Conservation (phyloP, 768 basidiomycete genomes). For the Mycena polygramma region DNA sequence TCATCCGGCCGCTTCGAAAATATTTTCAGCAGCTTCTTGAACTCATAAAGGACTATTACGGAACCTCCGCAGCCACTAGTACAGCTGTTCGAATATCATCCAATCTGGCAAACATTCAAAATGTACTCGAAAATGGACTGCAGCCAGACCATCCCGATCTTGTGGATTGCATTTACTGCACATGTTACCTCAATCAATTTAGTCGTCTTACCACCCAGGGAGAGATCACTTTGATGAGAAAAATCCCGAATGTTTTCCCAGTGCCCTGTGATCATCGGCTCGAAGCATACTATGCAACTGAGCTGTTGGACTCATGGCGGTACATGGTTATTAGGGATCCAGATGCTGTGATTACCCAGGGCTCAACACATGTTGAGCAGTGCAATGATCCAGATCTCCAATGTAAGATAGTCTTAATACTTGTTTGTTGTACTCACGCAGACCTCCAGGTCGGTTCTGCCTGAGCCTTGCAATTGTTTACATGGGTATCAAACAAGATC, state of each 20-base stretch:
- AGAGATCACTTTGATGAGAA: background rate
- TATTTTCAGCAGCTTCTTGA: background rate
- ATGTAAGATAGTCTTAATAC: background rate
- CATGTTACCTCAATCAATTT: background rate
- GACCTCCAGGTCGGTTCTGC: background rate
- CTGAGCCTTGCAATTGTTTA: background rate
- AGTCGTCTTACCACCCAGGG: background rate
- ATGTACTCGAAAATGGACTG: background rate
- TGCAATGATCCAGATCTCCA: background rate
- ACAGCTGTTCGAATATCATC: background rate
- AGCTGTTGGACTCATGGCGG: background rate
- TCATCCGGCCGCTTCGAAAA: background rate
- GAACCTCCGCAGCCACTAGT: background rate
- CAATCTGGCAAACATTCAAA: conserved; percentile 1
- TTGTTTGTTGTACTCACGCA: background rate
- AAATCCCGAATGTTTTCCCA: background rate
- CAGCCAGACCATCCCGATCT: background rate
- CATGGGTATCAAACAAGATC: background rate
- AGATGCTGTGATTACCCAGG: background rate
- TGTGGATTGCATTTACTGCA: conserved; percentile 1
- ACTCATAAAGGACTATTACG: background rate
- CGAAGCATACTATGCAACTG: background rate
- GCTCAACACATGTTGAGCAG: background rate
- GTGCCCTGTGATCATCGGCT: background rate
- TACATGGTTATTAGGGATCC: background rate